Percentiles rank a stretch among this genome's conserved stretches.
These are phyloP conservation scores for Dipteronia sinensis DNA, from an alignment of 345 rosid genomes.

Conservation along the genomic window DNA sequence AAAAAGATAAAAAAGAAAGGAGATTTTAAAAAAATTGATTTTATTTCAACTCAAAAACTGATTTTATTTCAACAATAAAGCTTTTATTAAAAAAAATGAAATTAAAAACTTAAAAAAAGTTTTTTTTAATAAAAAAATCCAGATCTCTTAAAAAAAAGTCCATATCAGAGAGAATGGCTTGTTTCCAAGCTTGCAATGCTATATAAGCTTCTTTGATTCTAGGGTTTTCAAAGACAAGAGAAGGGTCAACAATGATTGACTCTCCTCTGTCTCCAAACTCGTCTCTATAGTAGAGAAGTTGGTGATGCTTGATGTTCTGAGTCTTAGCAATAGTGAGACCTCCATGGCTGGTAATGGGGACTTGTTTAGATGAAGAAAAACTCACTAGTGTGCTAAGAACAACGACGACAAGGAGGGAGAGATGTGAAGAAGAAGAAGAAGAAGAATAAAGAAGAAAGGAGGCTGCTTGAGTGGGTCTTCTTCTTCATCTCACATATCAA, in stretches of 20 bases:
- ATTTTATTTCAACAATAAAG: too few relatives aligned
- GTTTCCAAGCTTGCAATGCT: constrained; percentile 90
- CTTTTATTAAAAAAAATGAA: too few relatives aligned
- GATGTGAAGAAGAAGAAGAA: constrained; percentile 24
- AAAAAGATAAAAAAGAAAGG: too few relatives aligned
- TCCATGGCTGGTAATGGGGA: constrained; percentile 45
- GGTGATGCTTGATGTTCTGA: constrained; percentile 65
- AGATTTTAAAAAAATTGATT: too few relatives aligned
- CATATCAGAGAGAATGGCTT: constrained; percentile 84
- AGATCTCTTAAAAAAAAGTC: constrained; percentile 44
- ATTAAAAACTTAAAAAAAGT: too few relatives aligned
- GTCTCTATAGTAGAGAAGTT: constrained; percentile 88
- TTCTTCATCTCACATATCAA: constrained; percentile 85
- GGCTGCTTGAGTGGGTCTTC: constrained; percentile 28
- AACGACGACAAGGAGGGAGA: constrained; percentile 26
- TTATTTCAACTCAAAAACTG: too few relatives aligned
- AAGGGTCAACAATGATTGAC: constrained; percentile 67
- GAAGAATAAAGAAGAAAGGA: constrained; percentile 8
- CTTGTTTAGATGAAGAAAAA: constrained; percentile 28
- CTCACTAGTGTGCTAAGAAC: constrained; percentile 17
- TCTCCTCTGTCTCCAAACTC: constrained; percentile 90
- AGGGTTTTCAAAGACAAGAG: constrained; percentile 60
- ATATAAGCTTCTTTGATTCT: constrained; percentile 65
- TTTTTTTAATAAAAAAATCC: constrained; percentile 66
- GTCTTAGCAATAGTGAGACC: constrained; percentile 62